Conservation (phyloP, 148 eudicot genomes). For the Camellia granthamiana region DNA sequence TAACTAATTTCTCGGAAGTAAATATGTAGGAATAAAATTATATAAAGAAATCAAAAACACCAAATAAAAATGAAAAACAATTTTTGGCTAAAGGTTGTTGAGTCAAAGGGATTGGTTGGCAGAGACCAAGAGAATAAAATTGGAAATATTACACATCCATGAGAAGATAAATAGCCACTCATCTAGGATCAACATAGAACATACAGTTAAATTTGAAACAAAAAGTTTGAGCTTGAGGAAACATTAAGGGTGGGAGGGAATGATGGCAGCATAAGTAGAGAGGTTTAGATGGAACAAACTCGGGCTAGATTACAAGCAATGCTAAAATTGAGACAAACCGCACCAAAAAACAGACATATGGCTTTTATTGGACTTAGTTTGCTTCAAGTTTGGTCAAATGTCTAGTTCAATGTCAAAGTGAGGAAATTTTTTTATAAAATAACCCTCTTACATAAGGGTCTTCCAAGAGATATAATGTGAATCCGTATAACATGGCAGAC, state of each 20-base stretch:
- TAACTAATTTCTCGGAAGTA: neutral
- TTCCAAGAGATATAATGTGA: neutral
- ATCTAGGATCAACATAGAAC: neutral
- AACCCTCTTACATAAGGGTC: neutral
- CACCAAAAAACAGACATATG: neutral
- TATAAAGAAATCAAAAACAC: neutral
- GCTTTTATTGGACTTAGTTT: neutral
- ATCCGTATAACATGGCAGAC: neutral
- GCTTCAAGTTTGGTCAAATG: neutral
- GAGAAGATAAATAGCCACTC: neutral
- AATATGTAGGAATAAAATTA: neutral
- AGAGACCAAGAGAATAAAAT: neutral
- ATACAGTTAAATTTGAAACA: neutral
- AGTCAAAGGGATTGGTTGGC: neutral
- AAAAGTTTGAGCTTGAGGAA: neutral
- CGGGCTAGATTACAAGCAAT: neutral
- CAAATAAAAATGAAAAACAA: neutral
- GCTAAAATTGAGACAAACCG: neutral
- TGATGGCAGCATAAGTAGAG: neutral
- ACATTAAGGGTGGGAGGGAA: neutral
- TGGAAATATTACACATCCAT: neutral
- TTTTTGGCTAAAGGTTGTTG: neutral
- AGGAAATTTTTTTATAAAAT: neutral
- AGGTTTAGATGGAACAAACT: neutral
- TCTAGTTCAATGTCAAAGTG: slow-evolving; percentile 3